Evolutionary conservation across 2,329 filamentous ascomycete species (phyloP).

Genomic region (Beauveria bassiana): DNA sequence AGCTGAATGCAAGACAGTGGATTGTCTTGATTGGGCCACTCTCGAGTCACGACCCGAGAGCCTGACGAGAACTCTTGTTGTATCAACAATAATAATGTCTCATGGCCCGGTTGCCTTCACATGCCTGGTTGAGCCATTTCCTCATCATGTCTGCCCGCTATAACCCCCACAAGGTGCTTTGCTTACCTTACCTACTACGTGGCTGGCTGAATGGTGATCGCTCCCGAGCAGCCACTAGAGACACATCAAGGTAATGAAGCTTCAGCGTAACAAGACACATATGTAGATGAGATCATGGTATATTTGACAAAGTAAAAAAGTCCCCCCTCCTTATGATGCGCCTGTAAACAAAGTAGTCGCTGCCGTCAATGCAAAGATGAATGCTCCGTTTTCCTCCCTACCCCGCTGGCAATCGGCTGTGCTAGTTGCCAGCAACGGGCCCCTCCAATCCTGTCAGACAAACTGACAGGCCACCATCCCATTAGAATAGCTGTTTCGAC

Average conservation of each 20-base stretch:
- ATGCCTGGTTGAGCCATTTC: not conserved
- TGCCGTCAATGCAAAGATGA: constrained; percentile 1
- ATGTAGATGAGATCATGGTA: not conserved
- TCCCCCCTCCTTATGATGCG: not conserved
- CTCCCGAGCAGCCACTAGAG: too few species aligned
- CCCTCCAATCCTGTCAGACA: not conserved
- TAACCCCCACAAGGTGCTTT: not conserved
- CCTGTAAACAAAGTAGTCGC: constrained; percentile 2
- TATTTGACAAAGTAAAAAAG: not conserved
- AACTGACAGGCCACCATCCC: not conserved
- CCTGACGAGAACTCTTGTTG: not conserved
- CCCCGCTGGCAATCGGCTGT: not conserved
- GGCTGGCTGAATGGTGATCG: not conserved
- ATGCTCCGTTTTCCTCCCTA: not conserved
- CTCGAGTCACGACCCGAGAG: not conserved
- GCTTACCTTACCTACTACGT: not conserved
- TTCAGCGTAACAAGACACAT: not conserved
- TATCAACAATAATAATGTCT: not conserved
- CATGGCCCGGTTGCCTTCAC: not conserved
- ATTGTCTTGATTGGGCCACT: not conserved
- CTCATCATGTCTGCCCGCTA: not conserved
- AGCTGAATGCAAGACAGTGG: constrained; percentile 5
- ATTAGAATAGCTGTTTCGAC: not conserved
- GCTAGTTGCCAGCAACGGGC: not conserved
- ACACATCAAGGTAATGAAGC: not conserved